Percentiles rank a stretch among this genome's conserved stretches.
Conservation (phyloP, 805 yeast genomes). For the Wickerhamiella cacticola region DNA sequence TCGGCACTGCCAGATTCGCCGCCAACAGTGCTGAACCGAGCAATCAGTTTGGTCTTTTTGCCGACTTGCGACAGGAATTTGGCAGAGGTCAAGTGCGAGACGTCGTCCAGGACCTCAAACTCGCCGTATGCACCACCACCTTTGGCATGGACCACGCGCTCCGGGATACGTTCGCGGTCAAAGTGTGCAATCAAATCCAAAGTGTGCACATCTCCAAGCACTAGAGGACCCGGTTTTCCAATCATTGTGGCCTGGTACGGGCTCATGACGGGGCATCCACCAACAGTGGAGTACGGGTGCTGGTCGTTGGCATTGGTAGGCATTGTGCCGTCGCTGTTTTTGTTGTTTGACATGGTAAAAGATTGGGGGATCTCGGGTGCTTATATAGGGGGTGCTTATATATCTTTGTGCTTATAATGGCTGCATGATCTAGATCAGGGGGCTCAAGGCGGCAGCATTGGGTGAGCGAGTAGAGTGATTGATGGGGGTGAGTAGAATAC, state of each 20-base stretch:
- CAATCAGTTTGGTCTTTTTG: conserved; percentile 57
- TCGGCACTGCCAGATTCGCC: conserved; percentile 60
- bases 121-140: conserved; percentile 53
- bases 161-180: conserved; percentile 54
- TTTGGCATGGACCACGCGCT: conserved; percentile 56
- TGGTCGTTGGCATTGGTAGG: conserved; percentile 14
- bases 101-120: conserved; percentile 47
- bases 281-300: conserved; percentile 36
- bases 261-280: conserved; percentile 44
- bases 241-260: conserved; percentile 45
- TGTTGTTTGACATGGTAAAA: no score
- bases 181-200: conserved; percentile 47
- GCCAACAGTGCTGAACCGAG: conserved; percentile 55
- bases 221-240: conserved; percentile 45
- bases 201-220: conserved; percentile 47
- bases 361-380: no score
- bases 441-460: no score
- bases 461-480: no score
- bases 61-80: conserved; percentile 59
- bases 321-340: background rate
- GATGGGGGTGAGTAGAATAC: no score
- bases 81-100: conserved; percentile 38
- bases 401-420: background rate
- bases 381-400: background rate
- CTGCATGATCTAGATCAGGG: background rate